Evolutionary conservation across 2,329 filamentous ascomycete genomes (phyloP).

Genomic region (Paraphoma chrysanthemicola): DNA sequence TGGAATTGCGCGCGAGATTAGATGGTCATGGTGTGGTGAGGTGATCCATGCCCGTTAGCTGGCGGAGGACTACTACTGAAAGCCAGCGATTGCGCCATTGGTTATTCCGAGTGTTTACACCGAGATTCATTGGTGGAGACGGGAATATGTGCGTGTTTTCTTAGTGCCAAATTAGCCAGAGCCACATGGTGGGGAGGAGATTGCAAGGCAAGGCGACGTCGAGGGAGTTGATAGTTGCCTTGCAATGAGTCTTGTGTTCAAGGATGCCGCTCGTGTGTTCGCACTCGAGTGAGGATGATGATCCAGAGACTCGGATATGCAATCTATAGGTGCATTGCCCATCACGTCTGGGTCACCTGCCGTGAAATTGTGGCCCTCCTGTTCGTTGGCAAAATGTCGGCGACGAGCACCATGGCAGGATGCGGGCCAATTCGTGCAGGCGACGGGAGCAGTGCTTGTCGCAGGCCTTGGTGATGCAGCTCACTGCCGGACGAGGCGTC

Average conservation of each 20-base stretch:
- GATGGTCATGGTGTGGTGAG: not conserved
- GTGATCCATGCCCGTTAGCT: not conserved
- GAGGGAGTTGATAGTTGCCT: not conserved
- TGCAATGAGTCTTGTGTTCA: not conserved
- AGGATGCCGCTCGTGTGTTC: not conserved
- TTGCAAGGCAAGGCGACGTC: not conserved
- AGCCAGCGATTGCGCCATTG: not conserved
- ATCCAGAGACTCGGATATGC: not conserved
- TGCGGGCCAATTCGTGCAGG: slow-evolving; percentile 11
- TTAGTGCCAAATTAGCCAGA: not conserved
- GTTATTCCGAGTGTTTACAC: not conserved
- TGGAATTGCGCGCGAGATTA: not conserved
- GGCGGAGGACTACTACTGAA: not conserved
- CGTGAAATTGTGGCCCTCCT: not conserved
- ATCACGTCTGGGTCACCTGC: slow-evolving; percentile 10
- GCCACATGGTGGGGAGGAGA: not conserved
- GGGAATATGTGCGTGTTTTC: not conserved
- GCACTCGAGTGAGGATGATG: not conserved
- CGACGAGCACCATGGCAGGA: not conserved
- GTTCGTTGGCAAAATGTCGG: slow-evolving; percentile 10
- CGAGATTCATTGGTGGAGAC: not conserved
- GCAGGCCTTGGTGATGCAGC: slow-evolving; percentile 8
- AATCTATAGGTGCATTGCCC: slow-evolving; percentile 3
- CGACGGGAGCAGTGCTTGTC: slow-evolving; percentile 16
- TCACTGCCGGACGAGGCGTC: slow-evolving; percentile 6